Evolutionary conservation across 352 stramenopile species (phyloP), one percentile per base, ranked within the genome.

Genomic region (Phytophthora pini): DNA sequence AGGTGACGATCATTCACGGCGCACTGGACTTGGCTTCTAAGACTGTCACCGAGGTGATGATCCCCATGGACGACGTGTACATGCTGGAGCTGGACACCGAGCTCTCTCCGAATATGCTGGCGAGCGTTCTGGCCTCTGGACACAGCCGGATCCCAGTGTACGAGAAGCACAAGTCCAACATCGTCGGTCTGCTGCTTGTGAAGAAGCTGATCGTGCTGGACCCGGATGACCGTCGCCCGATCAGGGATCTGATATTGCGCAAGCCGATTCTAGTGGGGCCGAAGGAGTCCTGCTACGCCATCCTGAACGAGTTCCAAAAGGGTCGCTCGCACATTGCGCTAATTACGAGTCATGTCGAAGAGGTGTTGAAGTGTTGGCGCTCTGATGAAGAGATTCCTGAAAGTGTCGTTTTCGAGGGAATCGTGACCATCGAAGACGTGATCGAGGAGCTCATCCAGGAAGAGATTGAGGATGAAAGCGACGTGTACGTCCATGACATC

Each of bases 391-490:
- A 80, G 50, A 76, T 87, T 39, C 61, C 73, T 65, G 15, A 76
- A 68, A 48, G 61, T 41, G 88, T 88, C 15, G 70, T 84, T 24
- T 88, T 98, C 43, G 68, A 94, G 8, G 94, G 94, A 8, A 95
- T 98, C 49, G 80, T 98, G 7, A 98, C 92, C 13, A 87, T 98
- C 41, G 92, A 98, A 76, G 91, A 98, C 68, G 79, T 98, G 11
- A 81, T 98, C n/a, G 94, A 98, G 65, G 84, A 95, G 64, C 77
- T 96, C 24, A 97, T 87, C 63, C 94, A 93, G 60, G 89, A 97
- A 63, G 83, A 96, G 54, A 98, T 98, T 60, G 84, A 93, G 56
- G 94, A 98, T 68, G 94, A 98, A 68, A 89, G 70, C 41, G 94
- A 95, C 57, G 68, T 89, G 38, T 91, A 87, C 47, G 79, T 88